phyloP scores from a whole-genome alignment of 768 basidiomycete genomes.

The Agaricus subrufescens region DNA sequence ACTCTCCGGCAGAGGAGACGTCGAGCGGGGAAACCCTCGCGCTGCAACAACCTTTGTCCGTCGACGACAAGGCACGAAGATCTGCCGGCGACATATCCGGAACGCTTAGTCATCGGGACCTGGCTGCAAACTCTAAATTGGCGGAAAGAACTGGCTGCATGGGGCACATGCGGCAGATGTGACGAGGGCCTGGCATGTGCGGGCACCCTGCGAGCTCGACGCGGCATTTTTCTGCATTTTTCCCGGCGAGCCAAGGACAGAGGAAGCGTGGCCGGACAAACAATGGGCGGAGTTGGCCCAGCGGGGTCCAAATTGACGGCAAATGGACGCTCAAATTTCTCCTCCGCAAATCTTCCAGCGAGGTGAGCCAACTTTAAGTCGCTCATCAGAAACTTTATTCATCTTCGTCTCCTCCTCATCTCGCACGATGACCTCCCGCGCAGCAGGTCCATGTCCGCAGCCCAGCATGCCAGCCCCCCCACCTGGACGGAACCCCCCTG shows the following conservation, averaged over 20 bases:
- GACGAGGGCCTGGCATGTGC: background rate
- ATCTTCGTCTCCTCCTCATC: slow-evolving; percentile 23
- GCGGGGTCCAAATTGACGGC: slow-evolving; percentile 38
- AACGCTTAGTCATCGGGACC: slow-evolving; percentile 12
- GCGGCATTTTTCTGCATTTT: background rate
- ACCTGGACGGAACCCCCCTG: slow-evolving; percentile 88
- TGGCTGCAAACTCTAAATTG: slow-evolving; percentile 12
- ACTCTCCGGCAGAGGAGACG: too few relatives aligned
- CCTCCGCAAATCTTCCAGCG: slow-evolving; percentile 57
- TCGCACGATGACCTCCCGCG: slow-evolving; percentile 18
- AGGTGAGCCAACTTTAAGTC: slow-evolving; percentile 69
- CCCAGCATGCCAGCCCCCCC: slow-evolving; percentile 26
- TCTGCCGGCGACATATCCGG: slow-evolving; percentile 14
- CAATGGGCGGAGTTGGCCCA: slow-evolving; percentile 21
- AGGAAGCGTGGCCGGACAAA: slow-evolving; percentile 18
- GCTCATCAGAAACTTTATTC: slow-evolving; percentile 53
- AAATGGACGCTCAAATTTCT: slow-evolving; percentile 38
- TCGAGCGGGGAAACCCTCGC: too few relatives aligned
- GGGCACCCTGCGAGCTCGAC: background rate
- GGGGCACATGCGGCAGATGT: background rate
- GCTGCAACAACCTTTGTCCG: too few relatives aligned
- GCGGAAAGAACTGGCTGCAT: background rate
- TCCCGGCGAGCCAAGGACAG: slow-evolving; percentile 2
- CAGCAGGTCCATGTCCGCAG: slow-evolving; percentile 30
- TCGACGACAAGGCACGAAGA: background rate